Evolutionary conservation across 2,329 filamentous ascomycete genomes (phyloP).

Genomic region (Penicillium vulpinum): DNA sequence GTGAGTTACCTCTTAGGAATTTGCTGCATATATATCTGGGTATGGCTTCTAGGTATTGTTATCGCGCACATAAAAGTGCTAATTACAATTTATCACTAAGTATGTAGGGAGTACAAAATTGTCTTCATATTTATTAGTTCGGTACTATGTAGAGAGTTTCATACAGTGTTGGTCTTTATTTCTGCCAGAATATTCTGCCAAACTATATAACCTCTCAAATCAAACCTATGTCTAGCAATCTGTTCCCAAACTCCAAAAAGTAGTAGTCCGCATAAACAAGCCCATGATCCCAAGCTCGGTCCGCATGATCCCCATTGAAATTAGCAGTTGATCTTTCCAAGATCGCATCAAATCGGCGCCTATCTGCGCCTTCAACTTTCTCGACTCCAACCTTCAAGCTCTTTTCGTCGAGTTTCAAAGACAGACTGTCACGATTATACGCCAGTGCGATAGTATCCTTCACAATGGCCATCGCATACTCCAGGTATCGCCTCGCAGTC

Average conservation of each 20-base stretch:
- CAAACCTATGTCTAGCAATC: constrained; percentile 31
- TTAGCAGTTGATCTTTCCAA: constrained; percentile 39
- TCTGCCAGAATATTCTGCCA: no score
- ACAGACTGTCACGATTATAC: constrained; percentile 2
- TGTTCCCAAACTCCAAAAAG: constrained; percentile 43
- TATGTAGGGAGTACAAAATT: no score
- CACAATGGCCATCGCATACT: constrained; percentile 7
- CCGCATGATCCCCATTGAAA: constrained; percentile 39
- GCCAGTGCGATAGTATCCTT: constrained; percentile 8
- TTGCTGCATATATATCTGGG: no score
- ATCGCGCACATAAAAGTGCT: no score
- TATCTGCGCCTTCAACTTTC: background rate
- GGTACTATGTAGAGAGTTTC: no score
- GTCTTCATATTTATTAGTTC: no score
- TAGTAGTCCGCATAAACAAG: constrained; percentile 47
- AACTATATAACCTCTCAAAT: no score
- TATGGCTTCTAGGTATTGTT: no score
- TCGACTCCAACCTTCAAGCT: background rate
- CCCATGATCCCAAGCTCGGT: constrained; percentile 41
- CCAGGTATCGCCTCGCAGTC: constrained; percentile 6
- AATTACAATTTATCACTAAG: no score
- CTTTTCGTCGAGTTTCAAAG: background rate
- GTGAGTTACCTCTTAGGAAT: no score
- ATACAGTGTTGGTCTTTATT: no score
- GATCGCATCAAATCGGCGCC: constrained; percentile 13